These are phyloP conservation scores for Somion occarium DNA, from an alignment of 1,284 basidiomycete genomes.

Conservation along the genomic window DNA sequence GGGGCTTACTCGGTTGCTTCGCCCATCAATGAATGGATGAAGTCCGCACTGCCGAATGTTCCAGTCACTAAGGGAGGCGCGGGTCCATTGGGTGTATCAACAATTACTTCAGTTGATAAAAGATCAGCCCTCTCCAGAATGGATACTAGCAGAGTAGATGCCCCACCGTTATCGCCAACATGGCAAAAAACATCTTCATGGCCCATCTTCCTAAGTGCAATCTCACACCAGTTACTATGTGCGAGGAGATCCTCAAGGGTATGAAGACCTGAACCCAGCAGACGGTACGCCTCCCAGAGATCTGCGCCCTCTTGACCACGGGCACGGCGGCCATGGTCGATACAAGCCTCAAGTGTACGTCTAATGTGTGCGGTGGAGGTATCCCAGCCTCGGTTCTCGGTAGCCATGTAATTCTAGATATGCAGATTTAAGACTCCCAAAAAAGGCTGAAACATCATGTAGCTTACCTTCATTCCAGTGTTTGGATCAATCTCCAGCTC, in stretches of 20 bases:
- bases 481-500: conserved; percentile 78
- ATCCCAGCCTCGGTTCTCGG: conserved; percentile 68
- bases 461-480: conserved; percentile 79
- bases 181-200: conserved; percentile 78
- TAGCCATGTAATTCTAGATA: conserved; percentile 51
- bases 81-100: conserved; percentile 68
- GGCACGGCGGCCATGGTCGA: conserved; percentile 54
- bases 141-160: background rate
- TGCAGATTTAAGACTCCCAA: background rate
- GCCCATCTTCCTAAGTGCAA: conserved; percentile 70
- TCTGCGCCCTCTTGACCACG: conserved; percentile 50
- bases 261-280: conserved; percentile 69
- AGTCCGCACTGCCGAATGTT: conserved; percentile 79
- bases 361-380: conserved; percentile 77
- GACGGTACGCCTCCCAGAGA: conserved; percentile 68
- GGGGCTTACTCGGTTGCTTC: conserved; percentile 41
- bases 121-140: background rate
- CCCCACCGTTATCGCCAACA: conserved; percentile 69
- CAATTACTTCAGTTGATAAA: conserved; percentile 34
- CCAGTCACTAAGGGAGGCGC: conserved; percentile 81
- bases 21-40: conserved; percentile 61
- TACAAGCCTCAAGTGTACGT: conserved; percentile 61
- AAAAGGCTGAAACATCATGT: conserved; percentile 14
- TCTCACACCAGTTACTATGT: conserved; percentile 79
- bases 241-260: conserved; percentile 77